Base-by-base conservation (phyloP, 2,329 filamentous ascomycete genomes). In the Aspergillus sp. region DNA sequence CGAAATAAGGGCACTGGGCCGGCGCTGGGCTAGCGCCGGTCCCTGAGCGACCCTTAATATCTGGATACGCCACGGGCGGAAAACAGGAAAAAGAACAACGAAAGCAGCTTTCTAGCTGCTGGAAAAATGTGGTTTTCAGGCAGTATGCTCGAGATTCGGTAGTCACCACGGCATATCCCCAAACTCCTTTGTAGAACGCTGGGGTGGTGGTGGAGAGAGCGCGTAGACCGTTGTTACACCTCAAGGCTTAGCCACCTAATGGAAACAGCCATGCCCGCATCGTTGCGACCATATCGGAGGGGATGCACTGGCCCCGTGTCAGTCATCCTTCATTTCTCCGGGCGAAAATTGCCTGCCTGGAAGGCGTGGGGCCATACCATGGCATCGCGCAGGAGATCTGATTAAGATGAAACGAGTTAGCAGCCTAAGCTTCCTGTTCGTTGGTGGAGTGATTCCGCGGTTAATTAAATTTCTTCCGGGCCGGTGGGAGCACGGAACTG, bases 381-480 rank as follows among this genome's bases (percentile, higher is more conserved):
- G 53, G 32, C 53, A 55, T 47, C 19, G 9, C 17, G 39, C 43
- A 32, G 53, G 53, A 5, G 43, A 47, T 55, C 39, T 47, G 53
- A 55, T 55, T 21, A 45, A 55, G 39, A 55, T 55, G 53, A 55
- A 55, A 55, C 53, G 28, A 30, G 39, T 21, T 55, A 23, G 39
- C 53, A 30, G 25, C 53, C 53, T 39, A 55, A 55, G 53, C 53
- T 28, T 55, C 39, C 53, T 45, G 53, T 55, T 55, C 53, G 53
- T 55, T 55, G 53, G 53, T 55, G 53, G 53, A 55, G 53, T 41
- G 53, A 10, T 23, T 28, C 38, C n/a, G 13, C 53, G 53, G 30
- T 55, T 55, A 55, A 47, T 55, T 47, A 55, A 55, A 47, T 32
- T 45, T 43, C 32, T 55, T 55, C 53, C 39, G 53, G 53, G 53